Percentiles rank a stretch among this genome's conserved stretches.
These are phyloP conservation scores for Triticum dicoccoides DNA, from an alignment of 176 grass and related monocot genomes.

Conservation along the genomic window DNA sequence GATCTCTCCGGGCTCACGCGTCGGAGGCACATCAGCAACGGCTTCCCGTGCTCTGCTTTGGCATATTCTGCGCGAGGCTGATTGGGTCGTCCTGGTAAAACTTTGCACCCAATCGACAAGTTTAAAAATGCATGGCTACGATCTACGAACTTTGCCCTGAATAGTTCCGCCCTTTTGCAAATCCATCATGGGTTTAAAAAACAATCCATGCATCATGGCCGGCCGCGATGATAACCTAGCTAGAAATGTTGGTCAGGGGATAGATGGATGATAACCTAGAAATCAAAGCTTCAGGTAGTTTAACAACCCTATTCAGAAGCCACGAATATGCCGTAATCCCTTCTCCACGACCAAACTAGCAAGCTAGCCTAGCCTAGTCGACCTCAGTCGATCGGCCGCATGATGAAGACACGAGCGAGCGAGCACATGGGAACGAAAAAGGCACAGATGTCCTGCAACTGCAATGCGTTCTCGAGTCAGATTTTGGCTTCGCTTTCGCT, in stretches of 20 bases:
- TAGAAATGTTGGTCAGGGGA: background rate
- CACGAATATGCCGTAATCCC: too few species aligned
- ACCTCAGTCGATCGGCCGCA: too few species aligned
- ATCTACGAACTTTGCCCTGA: background rate
- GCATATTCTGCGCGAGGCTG: conserved; percentile 11
- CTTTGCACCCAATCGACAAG: background rate
- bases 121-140: background rate
- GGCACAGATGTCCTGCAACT: too few species aligned
- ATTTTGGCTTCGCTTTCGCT: conserved; percentile 33
- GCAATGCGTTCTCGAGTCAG: conserved; percentile 45
- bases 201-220: background rate
- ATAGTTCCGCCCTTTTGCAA: conserved; percentile 27
- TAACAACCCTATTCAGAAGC: background rate
- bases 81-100: background rate
- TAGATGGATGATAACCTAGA: conserved; percentile 16
- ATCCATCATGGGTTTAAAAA: background rate
- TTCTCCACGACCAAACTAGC: too few species aligned
- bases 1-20: background rate
- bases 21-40: too few species aligned
- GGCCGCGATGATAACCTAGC: conserved; percentile 33
- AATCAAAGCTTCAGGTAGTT: background rate
- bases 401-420: too few species aligned
- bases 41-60: background rate
- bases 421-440: too few species aligned
- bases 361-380: too few species aligned